These are phyloP conservation scores for Podila epigama DNA, from an alignment of 192 early-diverging fungal species.

Conservation along the genomic window DNA sequence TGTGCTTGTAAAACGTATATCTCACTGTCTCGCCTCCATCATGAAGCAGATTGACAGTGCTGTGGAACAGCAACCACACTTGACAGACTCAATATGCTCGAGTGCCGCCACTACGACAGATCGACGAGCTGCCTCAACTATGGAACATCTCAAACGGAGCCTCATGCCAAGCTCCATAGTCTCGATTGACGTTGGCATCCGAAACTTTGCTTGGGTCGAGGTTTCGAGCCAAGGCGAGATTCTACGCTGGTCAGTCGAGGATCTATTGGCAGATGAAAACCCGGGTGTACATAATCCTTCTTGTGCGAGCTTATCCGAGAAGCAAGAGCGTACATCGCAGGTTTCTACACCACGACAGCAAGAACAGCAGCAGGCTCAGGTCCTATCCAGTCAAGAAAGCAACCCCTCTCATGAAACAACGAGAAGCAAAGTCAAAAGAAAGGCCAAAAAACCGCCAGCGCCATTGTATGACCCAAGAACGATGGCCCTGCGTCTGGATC, in stretches of 20 bases:
- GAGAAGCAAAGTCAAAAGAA: not conserved
- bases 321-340: too few species aligned
- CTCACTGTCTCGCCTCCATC: constrained; percentile 6
- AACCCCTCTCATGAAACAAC: not conserved
- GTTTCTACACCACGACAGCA: too few species aligned
- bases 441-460: constrained; percentile 1
- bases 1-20: constrained; percentile 10
- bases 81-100: not conserved
- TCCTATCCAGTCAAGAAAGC: too few species aligned
- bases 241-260: constrained; percentile 49
- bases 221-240: constrained; percentile 40
- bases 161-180: constrained; percentile 39
- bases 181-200: constrained; percentile 60
- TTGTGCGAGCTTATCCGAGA: too few species aligned
- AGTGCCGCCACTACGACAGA: not conserved
- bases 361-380: too few species aligned
- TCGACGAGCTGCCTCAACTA: not conserved
- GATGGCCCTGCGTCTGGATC: constrained; percentile 12
- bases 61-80: not conserved
- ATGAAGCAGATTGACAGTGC: constrained; percentile 3
- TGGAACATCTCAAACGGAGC: constrained; percentile 10
- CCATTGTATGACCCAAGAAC: constrained; percentile 9
- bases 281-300: too few species aligned
- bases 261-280: constrained; percentile 19
- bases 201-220: constrained; percentile 59